Evolutionary conservation across 768 basidiomycete species (phyloP), one percentile per base, ranked within the genome.

Genomic region (Tulasnella sp.): DNA sequence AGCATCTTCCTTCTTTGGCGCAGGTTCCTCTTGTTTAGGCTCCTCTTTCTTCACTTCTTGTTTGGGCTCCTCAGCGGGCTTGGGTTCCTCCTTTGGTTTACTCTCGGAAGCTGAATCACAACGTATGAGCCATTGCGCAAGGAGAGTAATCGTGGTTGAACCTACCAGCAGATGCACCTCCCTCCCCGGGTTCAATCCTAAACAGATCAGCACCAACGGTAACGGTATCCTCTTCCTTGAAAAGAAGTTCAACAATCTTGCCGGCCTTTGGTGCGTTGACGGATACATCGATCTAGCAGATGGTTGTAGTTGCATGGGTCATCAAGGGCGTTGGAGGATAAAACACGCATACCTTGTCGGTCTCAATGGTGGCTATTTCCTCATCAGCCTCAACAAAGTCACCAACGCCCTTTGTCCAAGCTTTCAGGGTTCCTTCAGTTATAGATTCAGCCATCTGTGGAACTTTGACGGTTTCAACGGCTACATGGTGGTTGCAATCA

Each of bases 381-480:
- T 98, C 93, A 63, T 98, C 93, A 25, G 72, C 81, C 63, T 81
- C 76, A 50, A 98, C 91, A 53, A 70, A 74, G 63, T 99, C 93
- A 12, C 93, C 93, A 45, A 85, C 80, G 67, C 92, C 77, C 70
- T 96, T 96, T 58, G 76, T 72, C 89, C 90, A 99, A 24, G 84
- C 73, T 69, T 91, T 95, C 45, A 99, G 72, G 4, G 93, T 98
- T 31, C 93, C 93, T 66, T 99, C 93, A 32, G 88, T 87, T 67
- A 98, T 96, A 55, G 92, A 96, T 65, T 96, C 92, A 24, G 93
- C 88, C 89, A 96, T 93, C 66, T 90, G 85, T 15, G 91, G 91
- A 33, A 96, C 91, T 70, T 93, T 89, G 57, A 96, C 76, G 49
- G 82, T 88, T 69, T 92, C 84, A 52, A 79, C 47, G 27, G 24